Conservation (phyloP, 1,139 yeast species). For the Zygotorulaspora mrakii region DNA sequence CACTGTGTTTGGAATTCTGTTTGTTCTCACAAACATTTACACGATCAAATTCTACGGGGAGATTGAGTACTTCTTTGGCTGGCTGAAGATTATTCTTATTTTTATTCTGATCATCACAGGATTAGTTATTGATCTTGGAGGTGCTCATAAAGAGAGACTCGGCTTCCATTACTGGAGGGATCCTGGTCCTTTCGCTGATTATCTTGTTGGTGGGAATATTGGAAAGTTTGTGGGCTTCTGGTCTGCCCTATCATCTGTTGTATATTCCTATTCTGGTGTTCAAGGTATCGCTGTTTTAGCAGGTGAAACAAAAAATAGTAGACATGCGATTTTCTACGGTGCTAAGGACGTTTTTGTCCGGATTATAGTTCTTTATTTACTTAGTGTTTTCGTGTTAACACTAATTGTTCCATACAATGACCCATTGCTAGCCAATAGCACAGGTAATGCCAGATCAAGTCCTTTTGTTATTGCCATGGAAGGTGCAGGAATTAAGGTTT, state of each 20-base stretch:
- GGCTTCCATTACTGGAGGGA: slow-evolving; percentile 64
- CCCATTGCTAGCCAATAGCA: slow-evolving; percentile 37
- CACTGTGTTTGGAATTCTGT: slow-evolving; percentile 42
- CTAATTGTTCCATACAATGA: slow-evolving; percentile 48
- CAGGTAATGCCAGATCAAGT: slow-evolving; percentile 50
- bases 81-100: slow-evolving; percentile 46
- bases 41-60: slow-evolving; percentile 48
- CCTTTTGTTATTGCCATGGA: slow-evolving; percentile 54
- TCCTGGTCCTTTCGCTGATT: slow-evolving; percentile 48
- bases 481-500: slow-evolving; percentile 47
- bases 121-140: slow-evolving; percentile 72
- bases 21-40: slow-evolving; percentile 38
- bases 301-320: slow-evolving; percentile 65
- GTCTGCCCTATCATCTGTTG: slow-evolving; percentile 71
- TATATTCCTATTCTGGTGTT: slow-evolving; percentile 73
- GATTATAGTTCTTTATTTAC: slow-evolving; percentile 39
- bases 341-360: slow-evolving; percentile 42
- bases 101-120: slow-evolving; percentile 55
- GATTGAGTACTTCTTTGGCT: slow-evolving; percentile 44
- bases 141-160: slow-evolving; percentile 55
- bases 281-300: slow-evolving; percentile 78
- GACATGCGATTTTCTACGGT: slow-evolving; percentile 42
- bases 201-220: slow-evolving; percentile 20
- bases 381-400: slow-evolving; percentile 41
- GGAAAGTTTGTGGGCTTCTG: slow-evolving; percentile 41